Evolutionary conservation across 257 asterid genomes (phyloP), one percentile per base, ranked within the genome.

Genomic region (Solanum paucissectum): DNA sequence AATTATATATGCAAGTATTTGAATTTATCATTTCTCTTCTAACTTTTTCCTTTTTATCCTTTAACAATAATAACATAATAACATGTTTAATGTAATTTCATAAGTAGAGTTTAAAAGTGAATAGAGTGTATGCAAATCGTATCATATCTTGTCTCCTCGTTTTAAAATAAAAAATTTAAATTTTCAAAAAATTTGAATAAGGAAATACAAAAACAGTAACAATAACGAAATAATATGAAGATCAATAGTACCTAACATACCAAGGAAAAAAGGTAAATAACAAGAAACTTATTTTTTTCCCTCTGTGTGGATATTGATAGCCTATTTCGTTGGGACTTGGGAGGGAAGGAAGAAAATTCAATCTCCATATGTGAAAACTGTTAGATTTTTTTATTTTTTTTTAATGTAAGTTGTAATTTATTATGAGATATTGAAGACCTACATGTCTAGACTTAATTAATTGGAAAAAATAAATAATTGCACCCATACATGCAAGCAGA

Each of bases 31-130:
- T 71, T 36, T 73, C 5, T 36, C 29, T 36, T 20, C 14, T 20
- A 4, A 6, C 2, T 20, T 73, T 33, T 73, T 20, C 16, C 29
- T 34, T 73, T 9, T 4, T 9, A 6, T 6, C 10, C 2, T 60
- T 9, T 2, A 0, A 21, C 27, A 60, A 60, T 5, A 62, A 62
- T 23, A 62, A 4, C 12, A 23, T 62, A 5, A 62, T 23, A 62
- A 4, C 12, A 23, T 62, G 5, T 62, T 62, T 1, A 58, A 7
- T 58, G 2, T 58, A 58, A 58, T 20, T 58, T 58, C 2, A 62
- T 0, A n/a, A 62, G 16, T n/a, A n/a, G 1, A 9, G 5, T 23
- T 62, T 62, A 1, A n/a, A 8, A 18, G 0, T 0, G 14, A 9
- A 9, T 9, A 23, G 6, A 4, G 1, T 1, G 1, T 62, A 62